Percentiles rank a stretch among this genome's conserved stretches.
phyloP scores from a whole-genome alignment of 306 rosid genomes.

The Fragaria vesca region DNA sequence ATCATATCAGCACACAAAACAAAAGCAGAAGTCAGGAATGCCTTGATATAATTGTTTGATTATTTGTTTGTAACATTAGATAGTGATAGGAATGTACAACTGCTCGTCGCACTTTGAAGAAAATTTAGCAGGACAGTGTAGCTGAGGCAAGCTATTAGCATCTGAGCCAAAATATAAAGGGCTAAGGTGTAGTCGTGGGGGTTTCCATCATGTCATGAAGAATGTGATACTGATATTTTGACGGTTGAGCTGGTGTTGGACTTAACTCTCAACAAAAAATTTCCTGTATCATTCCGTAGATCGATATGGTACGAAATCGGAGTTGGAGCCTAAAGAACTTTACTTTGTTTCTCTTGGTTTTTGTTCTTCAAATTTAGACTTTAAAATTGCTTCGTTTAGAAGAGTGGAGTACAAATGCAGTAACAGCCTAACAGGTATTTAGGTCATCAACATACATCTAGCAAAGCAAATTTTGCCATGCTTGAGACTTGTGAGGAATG shows the following conservation, averaged over 20 bases:
- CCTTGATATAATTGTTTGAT: neutral
- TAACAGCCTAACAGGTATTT: too few relatives aligned
- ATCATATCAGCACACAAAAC: constrained; percentile 2
- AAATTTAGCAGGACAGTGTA: neutral
- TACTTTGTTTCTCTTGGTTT: too few relatives aligned
- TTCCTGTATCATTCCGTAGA: neutral
- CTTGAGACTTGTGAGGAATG: neutral
- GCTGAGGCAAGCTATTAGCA: neutral
- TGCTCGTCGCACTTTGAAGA: neutral
- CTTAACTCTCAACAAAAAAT: neutral
- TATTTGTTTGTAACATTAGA: constrained; percentile 1
- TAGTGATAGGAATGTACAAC: neutral
- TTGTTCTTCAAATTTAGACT: neutral
- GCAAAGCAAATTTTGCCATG: too few relatives aligned
- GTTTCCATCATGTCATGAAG: neutral
- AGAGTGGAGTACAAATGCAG: neutral
- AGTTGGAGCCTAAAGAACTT: neutral
- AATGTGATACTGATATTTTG: neutral
- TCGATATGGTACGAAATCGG: neutral
- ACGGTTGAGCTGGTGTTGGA: neutral
- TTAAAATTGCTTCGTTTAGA: too few relatives aligned
- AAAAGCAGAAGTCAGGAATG: neutral
- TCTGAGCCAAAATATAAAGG: too few relatives aligned
- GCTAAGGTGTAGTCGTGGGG: neutral
- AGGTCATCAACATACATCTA: too few relatives aligned